phyloP scores from a whole-genome alignment of 2,329 filamentous ascomycete species.

The Monilinia polystroma region DNA sequence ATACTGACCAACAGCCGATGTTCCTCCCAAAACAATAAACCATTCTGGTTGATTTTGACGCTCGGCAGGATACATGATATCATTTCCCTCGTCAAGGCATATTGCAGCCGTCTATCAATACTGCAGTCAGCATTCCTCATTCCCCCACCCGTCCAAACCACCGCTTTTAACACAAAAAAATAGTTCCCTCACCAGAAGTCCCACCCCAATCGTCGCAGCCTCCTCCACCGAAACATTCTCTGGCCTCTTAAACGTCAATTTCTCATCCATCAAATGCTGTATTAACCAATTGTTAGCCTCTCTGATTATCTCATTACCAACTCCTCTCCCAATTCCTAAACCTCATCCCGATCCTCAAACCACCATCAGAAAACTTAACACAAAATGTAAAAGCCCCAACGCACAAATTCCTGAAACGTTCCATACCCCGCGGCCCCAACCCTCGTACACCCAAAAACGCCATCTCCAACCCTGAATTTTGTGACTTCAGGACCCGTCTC shows the following conservation, averaged over 20 bases:
- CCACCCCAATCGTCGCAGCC: conserved; percentile 42
- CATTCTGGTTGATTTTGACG: conserved; percentile 39
- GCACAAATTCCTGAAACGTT: conserved; percentile 21
- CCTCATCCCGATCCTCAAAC: too few relatives aligned
- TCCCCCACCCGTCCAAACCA: background rate
- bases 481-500: conserved; percentile 38
- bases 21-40: conserved; percentile 43
- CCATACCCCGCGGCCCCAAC: conserved; percentile 40
- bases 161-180: background rate
- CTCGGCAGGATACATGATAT: conserved; percentile 8
- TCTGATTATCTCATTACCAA: background rate
- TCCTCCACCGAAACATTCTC: conserved; percentile 37
- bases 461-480: conserved; percentile 41
- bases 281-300: conserved; percentile 1
- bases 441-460: conserved; percentile 42
- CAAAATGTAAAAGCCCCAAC: background rate
- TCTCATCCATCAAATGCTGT: conserved; percentile 42
- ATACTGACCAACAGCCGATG: conserved; percentile 42
- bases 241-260: conserved; percentile 40
- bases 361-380: background rate
- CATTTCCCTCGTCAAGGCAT: conserved; percentile 8
- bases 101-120: conserved; percentile 15
- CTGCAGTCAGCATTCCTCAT: background rate
- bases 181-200: conserved; percentile 37
- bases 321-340: background rate